Evolutionary conservation across 768 basidiomycete genomes (phyloP).

Genomic region (Kwoniella botswanensis): DNA sequence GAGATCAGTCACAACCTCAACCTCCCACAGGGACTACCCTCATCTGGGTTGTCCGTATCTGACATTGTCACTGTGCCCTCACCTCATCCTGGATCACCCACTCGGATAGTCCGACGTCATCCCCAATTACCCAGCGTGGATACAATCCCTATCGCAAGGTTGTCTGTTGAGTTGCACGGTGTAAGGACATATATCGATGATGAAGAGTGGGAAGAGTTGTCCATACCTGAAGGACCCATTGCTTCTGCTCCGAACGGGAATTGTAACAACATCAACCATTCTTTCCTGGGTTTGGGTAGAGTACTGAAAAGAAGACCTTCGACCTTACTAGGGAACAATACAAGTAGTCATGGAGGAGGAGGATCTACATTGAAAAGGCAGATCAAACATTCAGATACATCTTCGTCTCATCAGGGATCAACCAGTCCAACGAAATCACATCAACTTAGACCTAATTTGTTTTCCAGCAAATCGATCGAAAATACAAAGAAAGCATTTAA

Average conservation of each 20-base stretch:
- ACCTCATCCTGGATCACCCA: slow-evolving; percentile 27
- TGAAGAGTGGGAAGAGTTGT: slow-evolving; percentile 52
- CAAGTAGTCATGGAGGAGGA: neutral
- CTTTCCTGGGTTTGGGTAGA: slow-evolving; percentile 33
- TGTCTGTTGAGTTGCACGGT: slow-evolving; percentile 46
- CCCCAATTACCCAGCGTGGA: slow-evolving; percentile 30
- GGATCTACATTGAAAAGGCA: slow-evolving; percentile 27
- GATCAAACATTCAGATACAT: slow-evolving; percentile 24
- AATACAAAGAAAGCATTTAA: slow-evolving; percentile 28
- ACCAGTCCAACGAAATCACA: slow-evolving; percentile 25
- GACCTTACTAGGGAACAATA: neutral
- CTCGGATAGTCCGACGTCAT: slow-evolving; percentile 40
- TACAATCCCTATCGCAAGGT: slow-evolving; percentile 27
- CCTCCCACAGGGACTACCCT: slow-evolving; percentile 38
- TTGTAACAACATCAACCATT: slow-evolving; percentile 1
- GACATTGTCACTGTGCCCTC: slow-evolving; percentile 45
- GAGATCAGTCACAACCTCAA: slow-evolving; percentile 8
- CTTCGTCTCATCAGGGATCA: neutral
- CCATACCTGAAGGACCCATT: slow-evolving; percentile 10
- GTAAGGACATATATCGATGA: slow-evolving; percentile 43
- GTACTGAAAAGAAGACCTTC: slow-evolving; percentile 31
- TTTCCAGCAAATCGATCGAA: slow-evolving; percentile 22
- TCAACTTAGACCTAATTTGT: slow-evolving; percentile 11
- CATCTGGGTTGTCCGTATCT: slow-evolving; percentile 44
- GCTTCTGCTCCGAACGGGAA: slow-evolving; percentile 31